A percentile compares a stretch with the other conserved stretches of the same genome.
Conservation (phyloP, 2,329 filamentous ascomycete genomes). For the Chrysosporium queenslandicum region DNA sequence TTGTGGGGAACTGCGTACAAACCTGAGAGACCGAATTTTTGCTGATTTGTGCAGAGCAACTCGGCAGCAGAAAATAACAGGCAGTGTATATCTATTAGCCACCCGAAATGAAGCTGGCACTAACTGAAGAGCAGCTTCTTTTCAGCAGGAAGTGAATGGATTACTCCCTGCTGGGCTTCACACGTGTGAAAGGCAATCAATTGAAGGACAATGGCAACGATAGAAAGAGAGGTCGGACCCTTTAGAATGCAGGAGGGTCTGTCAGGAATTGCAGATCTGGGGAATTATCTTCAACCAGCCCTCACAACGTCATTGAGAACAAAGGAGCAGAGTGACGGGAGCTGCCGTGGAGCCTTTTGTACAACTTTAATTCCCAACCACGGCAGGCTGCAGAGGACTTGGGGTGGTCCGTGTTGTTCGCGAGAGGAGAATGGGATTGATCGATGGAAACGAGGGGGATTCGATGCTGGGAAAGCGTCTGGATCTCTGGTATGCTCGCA, state of each 20-base stretch:
- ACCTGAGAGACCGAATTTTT: background rate
- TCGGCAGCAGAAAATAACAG: background rate
- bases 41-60: background rate
- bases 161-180: background rate
- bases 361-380: slow-evolving; percentile 1
- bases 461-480: background rate
- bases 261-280: background rate
- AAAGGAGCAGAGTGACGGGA: background rate
- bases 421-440: background rate
- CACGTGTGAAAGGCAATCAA: background rate
- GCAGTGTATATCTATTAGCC: background rate
- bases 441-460: background rate
- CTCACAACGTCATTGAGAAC: background rate
- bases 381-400: background rate
- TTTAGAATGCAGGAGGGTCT: background rate
- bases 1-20: background rate
- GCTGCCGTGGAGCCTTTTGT: slow-evolving; percentile 1
- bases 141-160: background rate
- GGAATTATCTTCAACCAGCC: background rate
- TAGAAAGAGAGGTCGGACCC: background rate
- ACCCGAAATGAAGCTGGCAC: background rate
- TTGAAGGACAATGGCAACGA: background rate
- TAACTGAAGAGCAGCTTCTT: too few species aligned
- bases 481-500: background rate
- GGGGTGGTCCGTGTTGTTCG: background rate